Evolutionary conservation across 1,284 basidiomycete genomes (phyloP), one percentile per base, ranked within the genome.

Genomic region (Trichosporon sp.): DNA sequence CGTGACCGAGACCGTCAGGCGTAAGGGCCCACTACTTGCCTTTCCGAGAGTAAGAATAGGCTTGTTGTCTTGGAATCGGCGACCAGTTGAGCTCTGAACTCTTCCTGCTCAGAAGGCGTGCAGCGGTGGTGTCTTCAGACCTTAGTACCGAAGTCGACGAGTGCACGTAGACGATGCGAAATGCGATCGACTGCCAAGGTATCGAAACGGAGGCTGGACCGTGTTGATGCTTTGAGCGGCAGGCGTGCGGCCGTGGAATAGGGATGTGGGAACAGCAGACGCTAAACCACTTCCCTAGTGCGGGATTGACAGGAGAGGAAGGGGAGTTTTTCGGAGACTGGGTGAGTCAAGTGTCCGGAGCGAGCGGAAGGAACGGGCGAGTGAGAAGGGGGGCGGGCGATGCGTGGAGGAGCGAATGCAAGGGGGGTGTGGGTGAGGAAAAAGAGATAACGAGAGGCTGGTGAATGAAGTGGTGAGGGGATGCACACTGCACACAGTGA

Each of bases 231-330:
- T 54, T 54, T 48, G 26, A 26, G 26, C 26, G 26, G 26, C 26
- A 26, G 26, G 26, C 59, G 59, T 11, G 16, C 32, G 31, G 59
- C 6, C 3, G 31, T n/a, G 31, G 31, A 35, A 32, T 63, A 26
- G 59, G 31, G 31, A n/a, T 63, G 59, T 63, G 59, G 59, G 59
- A 63, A 63, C 59, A 21, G 32, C 59, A 63, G 59, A 31, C 59
- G 59, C 59, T 63, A 63, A 63, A n/a, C 12, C 31, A 31, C 59
- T 63, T 63, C 31, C 31, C 59, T 63, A 35, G 59, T 35, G 59
- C 31, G 59, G 16, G 4, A 63, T 4, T 10, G 59, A 21, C 19
- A 16, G 19, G 21, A 5, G 51, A 54, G n/a, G 11, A 6, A 21
- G 32, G 35, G n/a, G 59, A n/a, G 59, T 16, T 61, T 16, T 61